Conservation (phyloP, 441 rosid genomes). For the Aleurites moluccanus region DNA sequence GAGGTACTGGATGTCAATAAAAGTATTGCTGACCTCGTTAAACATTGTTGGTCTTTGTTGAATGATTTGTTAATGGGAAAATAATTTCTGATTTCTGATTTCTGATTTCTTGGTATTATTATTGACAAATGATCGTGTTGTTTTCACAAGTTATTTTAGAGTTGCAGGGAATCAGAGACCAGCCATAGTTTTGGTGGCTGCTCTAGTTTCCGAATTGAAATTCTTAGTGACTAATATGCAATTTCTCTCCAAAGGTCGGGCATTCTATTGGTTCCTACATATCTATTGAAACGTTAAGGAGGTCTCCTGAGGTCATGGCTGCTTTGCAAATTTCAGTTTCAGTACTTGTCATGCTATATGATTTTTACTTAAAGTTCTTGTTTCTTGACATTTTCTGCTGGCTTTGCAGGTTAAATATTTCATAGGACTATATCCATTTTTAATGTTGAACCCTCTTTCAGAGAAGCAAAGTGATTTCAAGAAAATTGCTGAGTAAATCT, state of each 20-base stretch:
- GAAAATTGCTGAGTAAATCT: conserved; percentile 55
- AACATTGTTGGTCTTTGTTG: not conserved
- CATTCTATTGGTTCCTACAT: conserved; percentile 90
- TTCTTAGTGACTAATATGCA: conserved; percentile 16
- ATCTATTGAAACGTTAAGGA: conserved; percentile 52
- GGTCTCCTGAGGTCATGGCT: conserved; percentile 50
- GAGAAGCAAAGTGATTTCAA: conserved; percentile 46
- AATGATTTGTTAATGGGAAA: not conserved
- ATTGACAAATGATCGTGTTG: not conserved
- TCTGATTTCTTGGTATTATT: not conserved
- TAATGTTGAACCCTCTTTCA: conserved; percentile 60
- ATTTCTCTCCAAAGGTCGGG: conserved; percentile 57
- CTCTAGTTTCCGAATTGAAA: conserved; percentile 11
- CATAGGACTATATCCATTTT: conserved; percentile 78
- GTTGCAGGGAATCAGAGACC: not conserved
- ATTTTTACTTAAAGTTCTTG: not conserved
- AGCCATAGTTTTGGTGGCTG: not conserved
- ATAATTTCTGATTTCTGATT: no score
- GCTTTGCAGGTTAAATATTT: conserved; percentile 50
- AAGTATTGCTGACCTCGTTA: not conserved
- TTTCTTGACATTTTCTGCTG: conserved; percentile 20
- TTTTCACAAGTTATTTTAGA: not conserved
- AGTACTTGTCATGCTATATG: conserved; percentile 5
- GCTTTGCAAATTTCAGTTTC: conserved; percentile 15
- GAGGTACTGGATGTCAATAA: not conserved